Conservation (phyloP, 2,329 filamentous ascomycete genomes). For the Geosmithia putterillii region DNA sequence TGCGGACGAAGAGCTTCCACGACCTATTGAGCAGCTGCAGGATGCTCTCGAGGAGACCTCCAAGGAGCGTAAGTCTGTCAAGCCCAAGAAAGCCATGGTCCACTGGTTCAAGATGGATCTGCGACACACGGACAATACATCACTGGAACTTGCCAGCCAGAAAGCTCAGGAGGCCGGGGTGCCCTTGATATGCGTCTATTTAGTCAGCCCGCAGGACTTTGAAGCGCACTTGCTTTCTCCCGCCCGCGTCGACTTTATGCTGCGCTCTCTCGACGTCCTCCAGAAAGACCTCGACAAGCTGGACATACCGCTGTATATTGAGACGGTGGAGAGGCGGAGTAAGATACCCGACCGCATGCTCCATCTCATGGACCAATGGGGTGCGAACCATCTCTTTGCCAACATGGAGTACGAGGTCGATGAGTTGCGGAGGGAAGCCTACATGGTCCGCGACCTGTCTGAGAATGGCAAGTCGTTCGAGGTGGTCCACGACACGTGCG, state of each 20-base stretch:
- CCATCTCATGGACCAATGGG: constrained; percentile 58
- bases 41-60: constrained; percentile 49
- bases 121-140: constrained; percentile 60
- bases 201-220: constrained; percentile 74
- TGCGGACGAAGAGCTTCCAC: constrained; percentile 52
- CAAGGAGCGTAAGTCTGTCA: constrained; percentile 34
- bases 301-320: constrained; percentile 67
- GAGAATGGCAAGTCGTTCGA: constrained; percentile 55
- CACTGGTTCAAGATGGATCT: constrained; percentile 90
- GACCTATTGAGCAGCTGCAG: constrained; percentile 60
- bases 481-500: constrained; percentile 70
- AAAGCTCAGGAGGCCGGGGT: constrained; percentile 54
- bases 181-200: constrained; percentile 64
- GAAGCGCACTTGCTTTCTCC: constrained; percentile 67
- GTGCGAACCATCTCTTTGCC: constrained; percentile 60
- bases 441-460: constrained; percentile 47
- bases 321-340: constrained; percentile 56
- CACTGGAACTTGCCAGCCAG: constrained; percentile 52
- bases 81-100: constrained; percentile 51
- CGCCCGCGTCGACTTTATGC: constrained; percentile 65
- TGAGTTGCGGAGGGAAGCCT: constrained; percentile 66
- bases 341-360: constrained; percentile 48
- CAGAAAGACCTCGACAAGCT: constrained; percentile 54
- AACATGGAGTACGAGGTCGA: constrained; percentile 92
- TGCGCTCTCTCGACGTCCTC: constrained; percentile 58